Base-by-base conservation (phyloP, 2,329 filamentous ascomycete species). In the Aspergillus sp. region DNA sequence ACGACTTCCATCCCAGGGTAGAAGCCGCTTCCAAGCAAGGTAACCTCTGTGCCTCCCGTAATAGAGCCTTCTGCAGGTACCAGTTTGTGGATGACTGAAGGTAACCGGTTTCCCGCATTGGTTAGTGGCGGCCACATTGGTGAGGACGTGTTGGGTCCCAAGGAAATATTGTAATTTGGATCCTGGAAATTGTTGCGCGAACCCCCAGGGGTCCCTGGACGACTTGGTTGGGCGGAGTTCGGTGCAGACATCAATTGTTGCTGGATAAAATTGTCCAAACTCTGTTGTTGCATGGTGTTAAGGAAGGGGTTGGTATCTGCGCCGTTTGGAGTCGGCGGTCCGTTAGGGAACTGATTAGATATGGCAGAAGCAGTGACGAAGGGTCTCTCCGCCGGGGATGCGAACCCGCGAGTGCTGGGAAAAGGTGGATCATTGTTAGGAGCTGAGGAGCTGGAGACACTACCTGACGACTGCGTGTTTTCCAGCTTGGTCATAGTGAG, bases 401-500 rank as follows among this genome's bases (percentile, higher is more conserved):
- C 70, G 59, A 75, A 77, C 19, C 69, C 70, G 58, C 72, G 67
- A 51, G 70, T 65, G 61, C 72, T 70, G 2, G 80, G 77, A 64
- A 81, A 81, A 28, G 74, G 71, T 65, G 76, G 63, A 74, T 80
- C 63, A 71, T 73, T 69, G 58, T 71, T 67, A 63, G 78, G 70
- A 69, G 79, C 70, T 68, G 84, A 70, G 66, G 75, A 65, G 28
- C 65, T 65, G 21, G 69, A 56, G 57, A 65, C 54, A 23, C 63
- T 58, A 23, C 67, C 61, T 6, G 73, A 71, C 17, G 74, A 66
- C 54, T 79, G 79, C 58, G 74, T 79, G 2, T 86, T 88, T 67
- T 95, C 90, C 38, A 95, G 81, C 58, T 87, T 87, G 2, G 92
- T 96, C 92, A 97, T 96, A 7, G 89, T 85, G 67, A 96, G 77